phyloP scores from a whole-genome alignment of 2,329 filamentous ascomycete species.

The Talaromyces sp. region DNA sequence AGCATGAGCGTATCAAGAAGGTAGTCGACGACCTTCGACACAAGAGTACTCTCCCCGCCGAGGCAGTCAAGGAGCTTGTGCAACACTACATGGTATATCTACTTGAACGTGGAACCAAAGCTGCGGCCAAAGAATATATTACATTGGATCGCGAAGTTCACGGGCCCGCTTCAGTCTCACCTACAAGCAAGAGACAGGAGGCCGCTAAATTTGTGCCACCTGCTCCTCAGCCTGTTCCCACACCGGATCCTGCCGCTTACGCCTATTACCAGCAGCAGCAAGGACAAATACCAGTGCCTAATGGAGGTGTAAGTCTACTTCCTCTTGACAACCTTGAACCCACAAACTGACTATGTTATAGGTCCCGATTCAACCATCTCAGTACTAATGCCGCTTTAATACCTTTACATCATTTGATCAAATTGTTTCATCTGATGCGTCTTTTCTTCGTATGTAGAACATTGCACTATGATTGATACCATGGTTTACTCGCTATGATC shows the following conservation, averaged over 20 bases:
- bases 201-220: conserved; percentile 24
- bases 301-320: conserved; percentile 17
- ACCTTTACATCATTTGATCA: not conserved
- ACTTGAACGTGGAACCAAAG: conserved; percentile 74
- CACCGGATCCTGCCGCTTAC: conserved; percentile 18
- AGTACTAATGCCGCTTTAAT: conserved; percentile 15
- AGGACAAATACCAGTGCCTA: conserved; percentile 7
- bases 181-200: conserved; percentile 31
- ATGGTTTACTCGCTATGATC: conserved; percentile 1
- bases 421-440: not conserved
- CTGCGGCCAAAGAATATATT: conserved; percentile 83
- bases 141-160: conserved; percentile 81
- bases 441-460: conserved; percentile 18
- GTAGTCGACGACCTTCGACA: conserved; percentile 72
- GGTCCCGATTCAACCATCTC: conserved; percentile 11
- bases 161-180: conserved; percentile 52
- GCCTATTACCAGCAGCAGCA: conserved; percentile 21
- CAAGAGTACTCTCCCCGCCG: conserved; percentile 66
- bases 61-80: conserved; percentile 70
- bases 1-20: conserved; percentile 72
- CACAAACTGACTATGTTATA: not conserved
- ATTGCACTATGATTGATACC: conserved; percentile 14
- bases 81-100: conserved; percentile 79
- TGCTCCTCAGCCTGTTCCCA: conserved; percentile 21
- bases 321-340: not conserved